A percentile compares a stretch with the other conserved stretches of the same genome.
Conservation (phyloP, 2,329 filamentous ascomycete species). For the Monosporascus sp. region DNA sequence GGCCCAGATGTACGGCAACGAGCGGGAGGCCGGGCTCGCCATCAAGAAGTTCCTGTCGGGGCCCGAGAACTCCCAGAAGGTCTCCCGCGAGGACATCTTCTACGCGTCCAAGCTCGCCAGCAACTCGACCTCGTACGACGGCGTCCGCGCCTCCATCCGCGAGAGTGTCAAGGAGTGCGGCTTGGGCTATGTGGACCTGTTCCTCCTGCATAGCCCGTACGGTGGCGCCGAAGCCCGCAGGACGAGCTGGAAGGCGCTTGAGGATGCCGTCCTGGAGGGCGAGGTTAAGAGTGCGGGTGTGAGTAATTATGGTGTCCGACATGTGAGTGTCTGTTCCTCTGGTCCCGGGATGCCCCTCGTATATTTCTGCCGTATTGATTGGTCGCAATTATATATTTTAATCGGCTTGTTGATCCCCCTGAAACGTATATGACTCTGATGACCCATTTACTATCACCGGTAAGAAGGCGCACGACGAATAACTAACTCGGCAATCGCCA, state of each 20-base stretch:
- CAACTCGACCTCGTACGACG: slow-evolving; percentile 60
- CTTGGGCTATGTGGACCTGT: slow-evolving; percentile 72
- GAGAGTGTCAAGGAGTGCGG: slow-evolving; percentile 59
- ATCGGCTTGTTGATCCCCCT: too few species aligned
- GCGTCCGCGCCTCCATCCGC: slow-evolving; percentile 60
- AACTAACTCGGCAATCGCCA: slow-evolving; percentile 21
- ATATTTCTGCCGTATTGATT: neutral
- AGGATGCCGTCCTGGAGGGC: slow-evolving; percentile 68
- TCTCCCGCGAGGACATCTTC: slow-evolving; percentile 66
- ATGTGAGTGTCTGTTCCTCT: slow-evolving; percentile 43
- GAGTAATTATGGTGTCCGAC: slow-evolving; percentile 71
- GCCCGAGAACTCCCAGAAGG: slow-evolving; percentile 37
- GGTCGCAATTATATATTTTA: neutral
- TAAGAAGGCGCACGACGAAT: neutral
- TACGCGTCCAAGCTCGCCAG: slow-evolving; percentile 75
- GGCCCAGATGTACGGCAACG: slow-evolving; percentile 60
- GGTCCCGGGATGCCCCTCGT: neutral
- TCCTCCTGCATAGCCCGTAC: slow-evolving; percentile 74
- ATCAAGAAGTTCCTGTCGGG: slow-evolving; percentile 52
- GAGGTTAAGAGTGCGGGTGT: slow-evolving; percentile 69
- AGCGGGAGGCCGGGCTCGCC: slow-evolving; percentile 61
- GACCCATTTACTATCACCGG: too few species aligned
- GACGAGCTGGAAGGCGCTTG: slow-evolving; percentile 70
- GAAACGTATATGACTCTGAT: too few species aligned
- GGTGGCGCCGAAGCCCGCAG: slow-evolving; percentile 63